A percentile compares a stretch with the other conserved stretches of the same genome.
phyloP scores from a whole-genome alignment of 1,284 basidiomycete genomes.

The Ganoderma lingzhi region DNA sequence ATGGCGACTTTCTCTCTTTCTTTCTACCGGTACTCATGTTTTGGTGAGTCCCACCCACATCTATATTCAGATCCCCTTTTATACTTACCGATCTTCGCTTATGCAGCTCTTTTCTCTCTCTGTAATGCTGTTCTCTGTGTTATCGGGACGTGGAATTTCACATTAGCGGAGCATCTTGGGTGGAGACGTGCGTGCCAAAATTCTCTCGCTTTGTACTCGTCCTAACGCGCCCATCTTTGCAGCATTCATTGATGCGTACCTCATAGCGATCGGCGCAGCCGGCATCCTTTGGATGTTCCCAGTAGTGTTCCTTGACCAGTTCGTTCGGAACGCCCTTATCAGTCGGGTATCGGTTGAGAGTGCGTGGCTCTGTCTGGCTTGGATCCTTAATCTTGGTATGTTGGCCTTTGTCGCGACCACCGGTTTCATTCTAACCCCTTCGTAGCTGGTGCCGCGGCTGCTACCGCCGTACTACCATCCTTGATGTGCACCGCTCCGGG shows the following conservation, averaged over 20 bases:
- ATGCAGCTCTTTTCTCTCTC: constrained; percentile 63
- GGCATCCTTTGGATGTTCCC: constrained; percentile 65
- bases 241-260: constrained; percentile 65
- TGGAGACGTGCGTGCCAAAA: constrained; percentile 45
- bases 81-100: background rate
- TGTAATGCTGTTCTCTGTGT: constrained; percentile 73
- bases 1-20: constrained; percentile 40
- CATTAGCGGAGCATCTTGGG: constrained; percentile 49
- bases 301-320: constrained; percentile 70
- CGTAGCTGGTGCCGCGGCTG: constrained; percentile 57
- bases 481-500: constrained; percentile 43
- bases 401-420: constrained; percentile 5
- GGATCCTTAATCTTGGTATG: constrained; percentile 68
- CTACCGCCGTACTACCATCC: constrained; percentile 49
- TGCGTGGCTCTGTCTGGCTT: constrained; percentile 66
- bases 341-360: constrained; percentile 78
- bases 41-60: constrained; percentile 35
- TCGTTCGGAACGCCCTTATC: constrained; percentile 57
- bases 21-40: constrained; percentile 41
- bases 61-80: background rate
- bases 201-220: background rate
- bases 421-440: constrained; percentile 6
- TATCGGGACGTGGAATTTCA: constrained; percentile 74
- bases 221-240: constrained; percentile 13
- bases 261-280: constrained; percentile 67